Evolutionary conservation across 192 early-diverging fungal genomes (phyloP).

Genomic region (Mycoemilia scoparia): DNA sequence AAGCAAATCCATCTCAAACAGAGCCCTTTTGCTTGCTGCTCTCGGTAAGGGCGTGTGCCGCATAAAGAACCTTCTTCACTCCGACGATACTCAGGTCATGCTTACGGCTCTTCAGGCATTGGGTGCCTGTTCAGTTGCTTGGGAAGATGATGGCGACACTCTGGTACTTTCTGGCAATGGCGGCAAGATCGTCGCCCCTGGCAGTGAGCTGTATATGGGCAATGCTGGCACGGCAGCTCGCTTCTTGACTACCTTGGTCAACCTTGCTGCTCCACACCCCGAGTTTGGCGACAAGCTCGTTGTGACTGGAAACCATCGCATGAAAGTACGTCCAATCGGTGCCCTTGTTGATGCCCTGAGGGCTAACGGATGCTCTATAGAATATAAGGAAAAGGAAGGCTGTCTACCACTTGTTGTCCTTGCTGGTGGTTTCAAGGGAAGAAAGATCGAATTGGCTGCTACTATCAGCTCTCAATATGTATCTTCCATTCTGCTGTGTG

Average conservation of each 20-base stretch:
- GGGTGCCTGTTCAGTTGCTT: slow-evolving; percentile 65
- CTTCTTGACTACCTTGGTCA: slow-evolving; percentile 77
- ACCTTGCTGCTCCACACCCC: slow-evolving; percentile 27
- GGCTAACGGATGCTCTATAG: slow-evolving; percentile 58
- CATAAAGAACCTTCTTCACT: slow-evolving; percentile 75
- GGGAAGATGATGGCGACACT: slow-evolving; percentile 85
- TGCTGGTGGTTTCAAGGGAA: slow-evolving; percentile 59
- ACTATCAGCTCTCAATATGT: slow-evolving; percentile 96
- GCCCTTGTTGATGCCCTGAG: slow-evolving; percentile 72
- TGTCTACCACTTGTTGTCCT: slow-evolving; percentile 72
- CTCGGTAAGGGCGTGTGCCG: slow-evolving; percentile 65
- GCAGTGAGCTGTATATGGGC: slow-evolving; percentile 72
- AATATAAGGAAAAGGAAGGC: slow-evolving; percentile 61
- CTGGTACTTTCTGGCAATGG: slow-evolving; percentile 65
- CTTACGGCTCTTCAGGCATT: slow-evolving; percentile 74
- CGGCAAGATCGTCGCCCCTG: slow-evolving; percentile 56
- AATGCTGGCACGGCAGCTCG: slow-evolving; percentile 95
- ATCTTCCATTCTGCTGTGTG: slow-evolving; percentile 86
- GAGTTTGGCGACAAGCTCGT: slow-evolving; percentile 26
- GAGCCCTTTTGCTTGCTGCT: slow-evolving; percentile 80
- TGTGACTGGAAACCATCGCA: slow-evolving; percentile 88
- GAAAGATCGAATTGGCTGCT: slow-evolving; percentile 74
- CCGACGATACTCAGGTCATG: slow-evolving; percentile 98
- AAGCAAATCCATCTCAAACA: slow-evolving; percentile 95
- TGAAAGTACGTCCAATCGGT: slow-evolving; percentile 91